Evolutionary conservation across 768 basidiomycete genomes (phyloP), one percentile per base, ranked within the genome.

Genomic region (Xerocomus potaroensis): DNA sequence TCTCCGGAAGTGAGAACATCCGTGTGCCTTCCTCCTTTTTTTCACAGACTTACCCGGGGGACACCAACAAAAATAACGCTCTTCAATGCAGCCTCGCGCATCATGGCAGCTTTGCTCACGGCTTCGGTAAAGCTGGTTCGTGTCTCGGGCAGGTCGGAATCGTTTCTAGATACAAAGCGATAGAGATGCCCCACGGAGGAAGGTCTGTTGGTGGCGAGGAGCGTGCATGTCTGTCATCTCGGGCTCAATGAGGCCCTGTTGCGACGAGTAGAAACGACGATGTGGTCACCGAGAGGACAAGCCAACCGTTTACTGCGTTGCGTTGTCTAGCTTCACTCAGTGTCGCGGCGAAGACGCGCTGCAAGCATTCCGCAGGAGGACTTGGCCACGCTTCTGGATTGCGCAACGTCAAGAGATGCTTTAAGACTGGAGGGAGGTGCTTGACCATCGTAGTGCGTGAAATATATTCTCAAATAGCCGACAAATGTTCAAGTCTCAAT

Each of bases 31-130:
- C 27, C 22, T 14, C 26, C 8, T 23, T 16, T 26, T 35, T 39
- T 45, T 42, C 22, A 45, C 45, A 37, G 32, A 67, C 81, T 71
- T 63, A 89, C 88, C 64, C 87, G 76, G 56, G 90, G 88, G 45
- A 91, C 87, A 36, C 90, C 89, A 45, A 91, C 80, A 62, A 95
- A 93, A 58, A 92, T 87, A 60, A 81, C 79, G 61, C 89, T 91
- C 72, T 95, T 95, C 64, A 95, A 61, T 24, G 87, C 88, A 24
- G 88, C 80, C 71, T 95, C 92, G 36, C 92, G 78, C 80, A 95
- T 92, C 54, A 91, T 64, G 54, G 89, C 87, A 52, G 87, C 88
- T 62, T 76, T 83, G 66, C 79, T 77, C 48, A 86, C 73, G 41
- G 83, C 81, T 49, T 76, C 78, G 49, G 75, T 64, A 44, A 81